These are phyloP conservation scores for Fragilaria radians DNA, from an alignment of 108 stramenopile genomes.

Conservation along the genomic window DNA sequence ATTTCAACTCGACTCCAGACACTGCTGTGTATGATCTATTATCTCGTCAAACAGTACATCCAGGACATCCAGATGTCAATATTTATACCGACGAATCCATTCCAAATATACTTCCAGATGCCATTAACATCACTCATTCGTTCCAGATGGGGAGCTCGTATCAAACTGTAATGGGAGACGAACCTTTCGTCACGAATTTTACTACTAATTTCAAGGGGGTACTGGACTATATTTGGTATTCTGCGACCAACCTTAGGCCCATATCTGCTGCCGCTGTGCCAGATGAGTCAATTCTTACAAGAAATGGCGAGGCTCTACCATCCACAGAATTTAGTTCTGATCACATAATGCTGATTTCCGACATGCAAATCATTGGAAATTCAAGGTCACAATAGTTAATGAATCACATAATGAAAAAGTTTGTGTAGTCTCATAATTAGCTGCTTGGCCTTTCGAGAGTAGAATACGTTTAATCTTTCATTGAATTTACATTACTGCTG, in stretches of 20 bases:
- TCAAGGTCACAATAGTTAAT: background rate
- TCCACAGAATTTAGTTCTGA: constrained; percentile 92
- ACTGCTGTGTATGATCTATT: constrained; percentile 94
- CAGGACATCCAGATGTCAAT: constrained; percentile 85
- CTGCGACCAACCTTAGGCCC: constrained; percentile 74
- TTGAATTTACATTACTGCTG: too few relatives aligned
- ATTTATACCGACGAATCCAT: constrained; percentile 47
- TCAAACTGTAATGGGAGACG: constrained; percentile 85
- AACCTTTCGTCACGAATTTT: constrained; percentile 95
- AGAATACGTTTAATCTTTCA: too few relatives aligned
- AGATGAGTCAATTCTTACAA: constrained; percentile 59
- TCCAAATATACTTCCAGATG: constrained; percentile 81
- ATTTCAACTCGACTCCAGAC: constrained; percentile 97
- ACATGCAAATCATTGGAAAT: constrained; percentile 74
- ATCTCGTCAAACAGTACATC: constrained; percentile 83
- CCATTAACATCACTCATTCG: constrained; percentile 86
- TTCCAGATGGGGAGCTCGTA: constrained; percentile 91
- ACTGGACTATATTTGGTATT: constrained; percentile 97
- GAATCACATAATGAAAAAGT: too few relatives aligned
- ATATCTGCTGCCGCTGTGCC: constrained; percentile 87
- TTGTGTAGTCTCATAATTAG: too few relatives aligned
- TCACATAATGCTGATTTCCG: constrained; percentile 94
- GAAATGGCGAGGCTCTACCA: constrained; percentile 88
- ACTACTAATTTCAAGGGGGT: constrained; percentile 89
- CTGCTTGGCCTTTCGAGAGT: too few relatives aligned